phyloP scores from a whole-genome alignment of 2,329 filamentous ascomycete species.

The Lasiodiplodia hormozganensis region DNA sequence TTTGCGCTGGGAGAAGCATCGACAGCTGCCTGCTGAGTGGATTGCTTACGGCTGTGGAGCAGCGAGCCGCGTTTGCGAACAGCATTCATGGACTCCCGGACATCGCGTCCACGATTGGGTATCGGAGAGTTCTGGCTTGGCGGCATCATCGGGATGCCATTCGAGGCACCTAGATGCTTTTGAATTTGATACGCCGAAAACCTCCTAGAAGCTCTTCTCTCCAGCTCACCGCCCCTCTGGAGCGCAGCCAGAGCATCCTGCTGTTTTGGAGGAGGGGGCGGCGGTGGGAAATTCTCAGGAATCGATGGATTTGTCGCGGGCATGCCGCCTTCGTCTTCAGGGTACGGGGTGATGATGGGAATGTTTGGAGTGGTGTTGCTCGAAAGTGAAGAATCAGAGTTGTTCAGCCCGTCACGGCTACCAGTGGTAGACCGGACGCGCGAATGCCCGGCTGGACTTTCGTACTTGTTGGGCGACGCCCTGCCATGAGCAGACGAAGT shows the following conservation, averaged over 20 bases:
- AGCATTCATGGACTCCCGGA: slow-evolving; percentile 81
- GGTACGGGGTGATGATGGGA: slow-evolving; percentile 75
- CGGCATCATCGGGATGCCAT: slow-evolving; percentile 85
- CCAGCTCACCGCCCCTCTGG: slow-evolving; percentile 89
- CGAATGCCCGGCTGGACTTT: slow-evolving; percentile 45
- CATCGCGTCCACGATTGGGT: slow-evolving; percentile 84
- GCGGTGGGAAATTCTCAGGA: slow-evolving; percentile 69
- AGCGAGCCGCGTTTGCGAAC: slow-evolving; percentile 67
- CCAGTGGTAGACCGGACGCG: slow-evolving; percentile 37
- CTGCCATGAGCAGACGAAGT: slow-evolving; percentile 54
- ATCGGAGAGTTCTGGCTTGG: slow-evolving; percentile 75
- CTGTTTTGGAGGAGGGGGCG: slow-evolving; percentile 78
- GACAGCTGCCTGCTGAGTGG: slow-evolving; percentile 54
- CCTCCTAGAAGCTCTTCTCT: slow-evolving; percentile 87
- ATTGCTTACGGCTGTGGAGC: slow-evolving; percentile 59
- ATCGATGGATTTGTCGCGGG: slow-evolving; percentile 47
- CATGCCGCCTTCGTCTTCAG: slow-evolving; percentile 62
- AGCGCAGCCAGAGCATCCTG: slow-evolving; percentile 90
- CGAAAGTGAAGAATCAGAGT: slow-evolving; percentile 68
- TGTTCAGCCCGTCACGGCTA: slow-evolving; percentile 35
- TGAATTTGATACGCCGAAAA: slow-evolving; percentile 98
- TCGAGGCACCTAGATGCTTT: slow-evolving; percentile 85
- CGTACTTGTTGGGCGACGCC: slow-evolving; percentile 52
- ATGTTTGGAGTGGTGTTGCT: slow-evolving; percentile 78
- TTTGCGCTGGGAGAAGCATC: slow-evolving; percentile 68